Evolutionary conservation across 257 asterid species (phyloP), one percentile per base, ranked within the genome.

Genomic region (Cinchona pubescens): DNA sequence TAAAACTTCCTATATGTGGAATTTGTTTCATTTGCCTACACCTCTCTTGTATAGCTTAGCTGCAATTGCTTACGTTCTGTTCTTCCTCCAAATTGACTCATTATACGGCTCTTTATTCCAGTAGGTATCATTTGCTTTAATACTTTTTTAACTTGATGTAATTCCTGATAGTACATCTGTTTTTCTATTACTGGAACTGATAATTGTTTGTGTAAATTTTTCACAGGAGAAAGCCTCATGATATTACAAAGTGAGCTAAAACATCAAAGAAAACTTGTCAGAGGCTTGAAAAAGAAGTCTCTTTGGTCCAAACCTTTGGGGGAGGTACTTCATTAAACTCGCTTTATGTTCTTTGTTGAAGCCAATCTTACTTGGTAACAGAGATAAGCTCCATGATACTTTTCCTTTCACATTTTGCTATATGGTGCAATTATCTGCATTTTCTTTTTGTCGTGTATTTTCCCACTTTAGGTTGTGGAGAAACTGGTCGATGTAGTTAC

Each of bases 231-330:
- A 86, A 85, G 82, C 78, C 95, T 91, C 67, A 72, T 89, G 46
- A 92, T 95, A 87, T 81, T 95, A 80, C 92, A 78, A 9, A 85
- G 94, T 83, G 99, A 95, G 88, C 82, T 95, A 68, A 95, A 89
- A 86, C 98, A 95, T 89, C 97, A 95, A 85, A 87, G 94, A 74
- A 95, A 88, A 79, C 87, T 88, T 65, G 98, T 90, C 38, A 82
- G 96, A 89, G 79, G 88, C 87, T 87, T 95, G 89, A 87, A 90
- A 85, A 95, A 89, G 96, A 95, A 93, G 86, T 95, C 97, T 73
- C 96, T 95, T 78, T 95, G 99, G 99, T 85, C 97, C 45, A 95
- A 93, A 85, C 86, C 87, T 77, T 84, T 90, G 91, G 99, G 90
- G 82, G 98, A 95, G 99, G 99, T 95, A 88, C 72, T 60, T 76